Percentiles rank a stretch among this genome's conserved stretches.
Evolutionary conservation across 257 asterid species (phyloP).

Genomic region (Voacanga thouarsii): DNA sequence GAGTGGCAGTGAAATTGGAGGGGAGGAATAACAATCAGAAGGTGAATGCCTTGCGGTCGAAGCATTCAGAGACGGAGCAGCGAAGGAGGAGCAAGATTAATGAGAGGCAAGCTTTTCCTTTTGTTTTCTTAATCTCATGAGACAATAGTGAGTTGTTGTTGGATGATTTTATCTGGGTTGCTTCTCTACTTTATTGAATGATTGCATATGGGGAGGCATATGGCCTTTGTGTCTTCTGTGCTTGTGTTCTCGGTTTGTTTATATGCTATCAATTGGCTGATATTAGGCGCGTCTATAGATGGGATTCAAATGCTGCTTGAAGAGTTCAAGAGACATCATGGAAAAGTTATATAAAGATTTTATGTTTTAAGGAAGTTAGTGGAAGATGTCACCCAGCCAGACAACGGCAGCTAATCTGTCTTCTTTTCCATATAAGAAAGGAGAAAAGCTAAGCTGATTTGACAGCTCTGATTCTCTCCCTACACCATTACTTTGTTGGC

Average conservation of each 20-base stretch:
- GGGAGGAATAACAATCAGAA: slow-evolving; percentile 48
- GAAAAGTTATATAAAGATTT: background rate
- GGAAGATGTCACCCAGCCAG: background rate
- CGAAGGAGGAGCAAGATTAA: slow-evolving; percentile 82
- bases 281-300: background rate
- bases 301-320: background rate
- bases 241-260: background rate
- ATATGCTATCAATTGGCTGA: background rate
- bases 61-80: slow-evolving; percentile 90
- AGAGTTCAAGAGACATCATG: background rate
- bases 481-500: background rate
- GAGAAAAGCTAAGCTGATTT: background rate
- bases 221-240: background rate
- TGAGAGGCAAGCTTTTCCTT: slow-evolving; percentile 50
- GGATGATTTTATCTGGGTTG: background rate
- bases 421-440: background rate
- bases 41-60: slow-evolving; percentile 50
- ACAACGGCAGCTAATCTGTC: background rate
- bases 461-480: background rate
- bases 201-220: background rate
- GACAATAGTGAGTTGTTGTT: background rate
- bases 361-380: background rate
- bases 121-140: background rate
- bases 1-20: slow-evolving; percentile 41
- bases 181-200: background rate